phyloP scores from a whole-genome alignment of 495 filamentous ascomycete species.

The Penicillium crystallinum region DNA sequence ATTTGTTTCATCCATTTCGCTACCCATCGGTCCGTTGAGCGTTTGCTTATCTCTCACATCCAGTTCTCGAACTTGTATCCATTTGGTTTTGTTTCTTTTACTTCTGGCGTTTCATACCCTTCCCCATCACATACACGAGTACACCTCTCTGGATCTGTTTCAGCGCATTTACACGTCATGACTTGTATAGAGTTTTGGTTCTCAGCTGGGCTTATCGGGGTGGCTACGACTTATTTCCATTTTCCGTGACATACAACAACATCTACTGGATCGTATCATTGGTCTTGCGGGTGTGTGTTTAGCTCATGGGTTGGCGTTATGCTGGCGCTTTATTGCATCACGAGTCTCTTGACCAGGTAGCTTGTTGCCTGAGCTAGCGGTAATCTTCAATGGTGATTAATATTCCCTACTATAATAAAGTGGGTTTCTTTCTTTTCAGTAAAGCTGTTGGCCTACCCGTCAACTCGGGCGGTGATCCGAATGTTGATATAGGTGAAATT shows the following conservation, averaged over 20 bases:
- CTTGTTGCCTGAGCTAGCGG: not conserved
- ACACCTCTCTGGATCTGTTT: slow-evolving; percentile 5
- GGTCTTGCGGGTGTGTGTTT: slow-evolving; percentile 6
- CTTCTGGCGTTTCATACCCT: slow-evolving; percentile 14
- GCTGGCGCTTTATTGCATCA: slow-evolving; percentile 13
- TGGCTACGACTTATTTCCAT: slow-evolving; percentile 17
- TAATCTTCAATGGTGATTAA: not conserved
- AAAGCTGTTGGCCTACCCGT: too few relatives aligned
- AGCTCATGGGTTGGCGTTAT: slow-evolving; percentile 22
- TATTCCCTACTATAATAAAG: too few relatives aligned
- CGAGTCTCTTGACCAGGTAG: not conserved
- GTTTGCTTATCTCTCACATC: slow-evolving; percentile 5
- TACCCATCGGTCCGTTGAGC: slow-evolving; percentile 11
- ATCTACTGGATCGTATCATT: slow-evolving; percentile 10
- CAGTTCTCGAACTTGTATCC: slow-evolving; percentile 7
- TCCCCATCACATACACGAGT: not conserved
- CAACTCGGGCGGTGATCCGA: too few relatives aligned
- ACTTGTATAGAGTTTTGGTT: slow-evolving; percentile 28
- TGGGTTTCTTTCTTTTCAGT: too few relatives aligned
- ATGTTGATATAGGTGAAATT: too few relatives aligned
- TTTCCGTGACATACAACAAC: slow-evolving; percentile 21
- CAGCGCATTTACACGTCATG: slow-evolving; percentile 23
- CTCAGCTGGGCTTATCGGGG: slow-evolving; percentile 13
- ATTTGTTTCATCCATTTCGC: not conserved
- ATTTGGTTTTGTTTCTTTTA: slow-evolving; percentile 7